These are phyloP conservation scores for Tylopilus sp. DNA, from an alignment of 768 basidiomycete genomes.

Conservation along the genomic window DNA sequence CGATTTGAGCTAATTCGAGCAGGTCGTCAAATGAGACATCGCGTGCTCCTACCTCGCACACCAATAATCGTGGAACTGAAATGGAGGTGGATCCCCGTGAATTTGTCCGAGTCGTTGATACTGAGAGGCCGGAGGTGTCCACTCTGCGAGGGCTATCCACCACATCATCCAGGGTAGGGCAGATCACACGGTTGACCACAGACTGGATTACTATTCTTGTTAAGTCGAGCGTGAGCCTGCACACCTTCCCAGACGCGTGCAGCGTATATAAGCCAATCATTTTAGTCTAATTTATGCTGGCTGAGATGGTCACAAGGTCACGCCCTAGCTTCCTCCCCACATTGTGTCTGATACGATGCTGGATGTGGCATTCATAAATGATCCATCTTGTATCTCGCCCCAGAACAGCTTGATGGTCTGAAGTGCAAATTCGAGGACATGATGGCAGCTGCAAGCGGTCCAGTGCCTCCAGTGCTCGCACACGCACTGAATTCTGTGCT, in stretches of 20 bases:
- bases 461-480: slow-evolving; percentile 30
- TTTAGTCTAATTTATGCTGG: no score
- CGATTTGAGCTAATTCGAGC: slow-evolving; percentile 19
- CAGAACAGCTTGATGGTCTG: slow-evolving; percentile 29
- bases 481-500: slow-evolving; percentile 33
- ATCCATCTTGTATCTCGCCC: slow-evolving; percentile 31
- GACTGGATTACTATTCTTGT: no score
- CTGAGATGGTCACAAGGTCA: no score
- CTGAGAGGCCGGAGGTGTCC: slow-evolving; percentile 16
- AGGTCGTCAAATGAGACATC: slow-evolving; percentile 10
- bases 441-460: slow-evolving; percentile 30
- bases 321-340: no score
- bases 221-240: no score
- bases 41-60: background rate
- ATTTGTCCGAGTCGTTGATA: slow-evolving; percentile 11
- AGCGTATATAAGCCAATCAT: no score
- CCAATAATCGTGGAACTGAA: slow-evolving; percentile 7
- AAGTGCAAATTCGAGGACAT: slow-evolving; percentile 32
- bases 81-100: slow-evolving; percentile 18
- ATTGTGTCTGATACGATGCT: no score
- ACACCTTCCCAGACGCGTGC: no score
- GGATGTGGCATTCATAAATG: no score
- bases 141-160: no score
- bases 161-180: no score
- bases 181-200: no score